Percentiles rank a stretch among this genome's conserved stretches.
Conservation (phyloP, 2,329 filamentous ascomycete species). For the Talaromyces sp. region DNA sequence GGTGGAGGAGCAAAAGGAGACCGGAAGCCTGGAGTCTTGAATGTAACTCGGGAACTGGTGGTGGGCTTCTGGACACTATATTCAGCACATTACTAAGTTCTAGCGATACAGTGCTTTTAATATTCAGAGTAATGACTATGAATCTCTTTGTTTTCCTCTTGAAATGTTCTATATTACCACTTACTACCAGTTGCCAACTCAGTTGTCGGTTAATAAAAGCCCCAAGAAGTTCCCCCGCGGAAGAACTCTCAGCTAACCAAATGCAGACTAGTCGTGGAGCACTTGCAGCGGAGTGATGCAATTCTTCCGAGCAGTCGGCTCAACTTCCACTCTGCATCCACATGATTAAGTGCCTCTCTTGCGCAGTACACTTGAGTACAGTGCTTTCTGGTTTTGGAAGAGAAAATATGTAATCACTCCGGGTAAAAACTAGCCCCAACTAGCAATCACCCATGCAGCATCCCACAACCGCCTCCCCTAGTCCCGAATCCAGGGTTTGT, state of each 20-base stretch:
- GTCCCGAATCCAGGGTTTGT: constrained; percentile 7
- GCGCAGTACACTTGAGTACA: not conserved
- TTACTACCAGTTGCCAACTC: too few species aligned
- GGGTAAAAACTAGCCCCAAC: not conserved
- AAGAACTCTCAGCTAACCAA: not conserved
- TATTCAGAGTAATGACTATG: too few species aligned
- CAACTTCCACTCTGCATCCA: too few species aligned
- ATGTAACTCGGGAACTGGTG: too few species aligned
- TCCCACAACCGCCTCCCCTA: not conserved
- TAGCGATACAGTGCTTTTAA: too few species aligned
- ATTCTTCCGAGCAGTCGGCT: not conserved
- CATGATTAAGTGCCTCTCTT: not conserved
- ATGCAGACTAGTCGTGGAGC: not conserved
- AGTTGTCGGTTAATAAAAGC: too few species aligned
- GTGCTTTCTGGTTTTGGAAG: not conserved
- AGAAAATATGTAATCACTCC: not conserved
- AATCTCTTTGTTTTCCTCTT: too few species aligned
- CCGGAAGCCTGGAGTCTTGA: too few species aligned
- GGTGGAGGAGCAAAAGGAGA: not conserved
- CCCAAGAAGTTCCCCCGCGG: not conserved
- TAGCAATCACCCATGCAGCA: not conserved
- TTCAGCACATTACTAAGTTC: too few species aligned
- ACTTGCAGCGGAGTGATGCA: not conserved
- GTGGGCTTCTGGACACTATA: too few species aligned
- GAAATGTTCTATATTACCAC: too few species aligned